phyloP scores from a whole-genome alignment of 2,329 filamentous ascomycete genomes.

The Ophiostoma tasmaniense region DNA sequence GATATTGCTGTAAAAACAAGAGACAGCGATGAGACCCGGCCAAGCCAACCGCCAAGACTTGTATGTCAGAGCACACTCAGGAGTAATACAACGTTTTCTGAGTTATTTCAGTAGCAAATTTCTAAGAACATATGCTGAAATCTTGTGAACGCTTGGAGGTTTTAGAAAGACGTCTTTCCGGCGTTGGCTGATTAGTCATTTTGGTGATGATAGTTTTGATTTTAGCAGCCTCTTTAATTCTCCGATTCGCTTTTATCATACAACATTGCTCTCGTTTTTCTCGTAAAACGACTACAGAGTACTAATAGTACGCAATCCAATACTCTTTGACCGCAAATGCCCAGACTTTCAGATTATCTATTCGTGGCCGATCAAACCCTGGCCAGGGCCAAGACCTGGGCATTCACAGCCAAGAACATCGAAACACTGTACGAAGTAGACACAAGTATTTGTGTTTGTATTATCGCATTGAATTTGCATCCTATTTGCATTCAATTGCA shows the following conservation, averaged over 20 bases:
- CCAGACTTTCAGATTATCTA: background rate
- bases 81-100: background rate
- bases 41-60: constrained; percentile 17
- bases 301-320: no score
- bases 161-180: background rate
- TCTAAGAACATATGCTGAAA: background rate
- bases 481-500: background rate
- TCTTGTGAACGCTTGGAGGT: background rate
- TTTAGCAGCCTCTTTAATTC: background rate
- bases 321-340: background rate
- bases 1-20: background rate
- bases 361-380: constrained; percentile 1
- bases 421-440: constrained; percentile 1
- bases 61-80: background rate
- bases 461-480: background rate
- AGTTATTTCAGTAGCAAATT: background rate
- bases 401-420: background rate
- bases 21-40: constrained; percentile 17
- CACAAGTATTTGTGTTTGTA: background rate
- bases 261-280: background rate
- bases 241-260: background rate
- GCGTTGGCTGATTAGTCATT: background rate
- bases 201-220: background rate
- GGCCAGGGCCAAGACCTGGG: background rate
- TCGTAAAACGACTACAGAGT: background rate